Evolutionary conservation across 2,329 filamentous ascomycete genomes (phyloP).

Genomic region (Cytospora piceae): DNA sequence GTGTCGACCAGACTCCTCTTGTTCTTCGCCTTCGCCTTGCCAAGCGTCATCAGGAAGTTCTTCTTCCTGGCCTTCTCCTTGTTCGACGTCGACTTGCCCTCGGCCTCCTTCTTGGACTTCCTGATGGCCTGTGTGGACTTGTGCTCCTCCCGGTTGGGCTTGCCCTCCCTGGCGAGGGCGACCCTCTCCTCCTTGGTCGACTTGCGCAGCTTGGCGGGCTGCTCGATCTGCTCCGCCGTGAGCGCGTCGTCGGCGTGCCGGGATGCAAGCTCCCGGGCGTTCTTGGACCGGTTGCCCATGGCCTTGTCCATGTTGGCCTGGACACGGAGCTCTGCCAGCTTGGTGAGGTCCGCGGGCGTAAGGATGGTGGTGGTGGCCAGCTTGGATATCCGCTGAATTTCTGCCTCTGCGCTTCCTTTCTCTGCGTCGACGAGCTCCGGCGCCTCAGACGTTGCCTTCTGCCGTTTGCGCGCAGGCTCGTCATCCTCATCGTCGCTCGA

Average conservation of each 20-base stretch:
- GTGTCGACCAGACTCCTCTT: constrained; percentile 92
- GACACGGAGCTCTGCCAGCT: constrained; percentile 84
- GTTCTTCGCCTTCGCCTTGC: constrained; percentile 93
- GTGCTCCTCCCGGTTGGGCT: constrained; percentile 77
- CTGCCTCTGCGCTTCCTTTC: constrained; percentile 50
- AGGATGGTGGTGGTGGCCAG: constrained; percentile 93
- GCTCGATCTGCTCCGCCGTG: constrained; percentile 90
- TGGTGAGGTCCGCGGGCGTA: constrained; percentile 93
- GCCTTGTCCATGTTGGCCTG: constrained; percentile 71
- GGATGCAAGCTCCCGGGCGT: constrained; percentile 52
- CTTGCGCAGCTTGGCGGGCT: constrained; percentile 80
- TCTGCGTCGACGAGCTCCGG: constrained; percentile 41
- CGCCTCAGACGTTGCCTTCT: constrained; percentile 39
- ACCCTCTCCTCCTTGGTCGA: constrained; percentile 87
- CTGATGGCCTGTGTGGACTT: constrained; percentile 83
- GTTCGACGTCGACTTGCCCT: constrained; percentile 96
- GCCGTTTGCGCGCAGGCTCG: constrained; percentile 67
- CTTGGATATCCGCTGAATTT: constrained; percentile 62
- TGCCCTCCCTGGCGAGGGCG: constrained; percentile 80
- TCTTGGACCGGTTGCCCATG: constrained; percentile 52
- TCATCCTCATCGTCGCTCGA: constrained; percentile 77
- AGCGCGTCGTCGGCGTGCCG: constrained; percentile 85
- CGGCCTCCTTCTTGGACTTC: constrained; percentile 82
- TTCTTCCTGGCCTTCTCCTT: constrained; percentile 96
- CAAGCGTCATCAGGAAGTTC: constrained; percentile 98